Percentiles rank a stretch among this genome's conserved stretches.
Conservation (phyloP, 2,329 filamentous ascomycete species). For the Pseudopithomyces chartarum region DNA sequence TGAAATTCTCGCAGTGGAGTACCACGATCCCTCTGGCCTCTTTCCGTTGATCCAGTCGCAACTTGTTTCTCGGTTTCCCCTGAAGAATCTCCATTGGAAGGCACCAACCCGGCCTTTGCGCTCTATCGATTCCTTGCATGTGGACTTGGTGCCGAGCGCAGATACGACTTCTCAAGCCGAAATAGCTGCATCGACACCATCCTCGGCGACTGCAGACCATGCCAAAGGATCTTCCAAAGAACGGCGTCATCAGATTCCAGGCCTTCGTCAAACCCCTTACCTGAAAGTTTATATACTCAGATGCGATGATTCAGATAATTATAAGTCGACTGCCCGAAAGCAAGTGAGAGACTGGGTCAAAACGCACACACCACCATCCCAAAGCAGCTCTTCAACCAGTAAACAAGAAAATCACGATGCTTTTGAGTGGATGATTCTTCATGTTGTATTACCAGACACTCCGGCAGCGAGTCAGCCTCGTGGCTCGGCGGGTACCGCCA, state of each 20-base stretch:
- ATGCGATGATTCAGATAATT: conserved; percentile 94
- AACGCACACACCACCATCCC: conserved; percentile 63
- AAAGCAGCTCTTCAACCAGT: conserved; percentile 61
- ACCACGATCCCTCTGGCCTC: conserved; percentile 88
- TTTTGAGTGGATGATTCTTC: conserved; percentile 92
- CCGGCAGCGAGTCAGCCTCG: conserved; percentile 78
- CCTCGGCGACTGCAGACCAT: conserved; percentile 32
- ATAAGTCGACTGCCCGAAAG: conserved; percentile 79
- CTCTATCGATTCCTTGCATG: conserved; percentile 90
- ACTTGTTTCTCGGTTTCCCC: conserved; percentile 76
- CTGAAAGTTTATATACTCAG: conserved; percentile 86
- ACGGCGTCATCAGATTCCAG: conserved; percentile 92
- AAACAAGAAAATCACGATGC: conserved; percentile 93
- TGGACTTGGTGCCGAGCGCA: conserved; percentile 75
- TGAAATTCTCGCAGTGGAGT: conserved; percentile 72
- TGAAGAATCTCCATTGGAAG: conserved; percentile 96
- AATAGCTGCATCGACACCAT: conserved; percentile 24
- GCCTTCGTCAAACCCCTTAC: conserved; percentile 89
- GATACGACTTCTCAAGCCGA: conserved; percentile 51
- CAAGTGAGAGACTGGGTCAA: conserved; percentile 92
- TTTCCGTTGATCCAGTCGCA: conserved; percentile 82
- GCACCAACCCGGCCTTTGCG: conserved; percentile 88
- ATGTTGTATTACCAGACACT: conserved; percentile 89
- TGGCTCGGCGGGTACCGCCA: conserved; percentile 55
- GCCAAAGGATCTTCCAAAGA: conserved; percentile 48